phyloP scores from a whole-genome alignment of 306 rosid genomes.

The Cercis canadensis region DNA sequence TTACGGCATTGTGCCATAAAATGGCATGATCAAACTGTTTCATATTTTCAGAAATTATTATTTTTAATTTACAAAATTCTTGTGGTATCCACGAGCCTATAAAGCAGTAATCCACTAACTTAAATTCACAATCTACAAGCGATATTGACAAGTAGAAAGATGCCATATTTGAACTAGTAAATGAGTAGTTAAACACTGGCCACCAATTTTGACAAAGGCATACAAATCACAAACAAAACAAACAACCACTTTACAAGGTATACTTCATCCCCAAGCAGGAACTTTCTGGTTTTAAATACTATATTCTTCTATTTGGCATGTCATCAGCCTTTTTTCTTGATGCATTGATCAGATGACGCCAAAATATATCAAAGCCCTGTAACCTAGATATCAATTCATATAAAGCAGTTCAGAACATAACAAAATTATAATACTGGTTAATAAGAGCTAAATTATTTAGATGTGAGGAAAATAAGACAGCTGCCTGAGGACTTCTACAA shows the following conservation, averaged over 20 bases:
- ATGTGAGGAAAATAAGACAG: too few relatives aligned
- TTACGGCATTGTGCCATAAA: too few relatives aligned
- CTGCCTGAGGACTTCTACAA: too few relatives aligned
- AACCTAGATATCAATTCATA: neutral
- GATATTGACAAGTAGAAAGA: too few relatives aligned
- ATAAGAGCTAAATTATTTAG: neutral
- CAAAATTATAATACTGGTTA: neutral
- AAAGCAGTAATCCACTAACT: too few relatives aligned
- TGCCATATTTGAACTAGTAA: neutral
- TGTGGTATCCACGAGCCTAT: too few relatives aligned
- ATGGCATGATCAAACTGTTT: too few relatives aligned
- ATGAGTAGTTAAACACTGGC: constrained; percentile 22
- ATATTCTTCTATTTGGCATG: constrained; percentile 19
- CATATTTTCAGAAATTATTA: too few relatives aligned
- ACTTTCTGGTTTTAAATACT: constrained; percentile 3
- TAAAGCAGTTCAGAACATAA: neutral
- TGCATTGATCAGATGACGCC: neutral
- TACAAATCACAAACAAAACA: constrained; percentile 29
- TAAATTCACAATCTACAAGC: too few relatives aligned
- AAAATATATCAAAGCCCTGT: neutral
- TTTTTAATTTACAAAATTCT: too few relatives aligned
- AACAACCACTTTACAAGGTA: constrained; percentile 36
- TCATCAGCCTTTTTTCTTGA: constrained; percentile 7
- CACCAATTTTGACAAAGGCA: constrained; percentile 34
- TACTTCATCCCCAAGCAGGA: constrained; percentile 20